These are phyloP conservation scores for Fusarium equiseti DNA, from an alignment of 2,329 filamentous ascomycete species.

Conservation along the genomic window DNA sequence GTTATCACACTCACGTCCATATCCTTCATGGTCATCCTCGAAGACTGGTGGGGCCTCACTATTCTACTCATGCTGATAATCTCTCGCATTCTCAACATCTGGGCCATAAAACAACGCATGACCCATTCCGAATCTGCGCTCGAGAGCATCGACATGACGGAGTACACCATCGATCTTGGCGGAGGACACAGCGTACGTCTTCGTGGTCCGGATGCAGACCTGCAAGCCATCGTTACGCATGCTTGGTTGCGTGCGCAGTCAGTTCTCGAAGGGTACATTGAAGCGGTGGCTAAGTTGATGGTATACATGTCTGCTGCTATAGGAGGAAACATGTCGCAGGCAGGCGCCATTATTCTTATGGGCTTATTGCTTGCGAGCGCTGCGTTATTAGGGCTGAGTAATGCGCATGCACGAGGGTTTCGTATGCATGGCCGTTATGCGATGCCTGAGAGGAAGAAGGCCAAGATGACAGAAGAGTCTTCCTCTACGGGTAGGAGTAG, in stretches of 20 bases:
- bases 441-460: conserved; percentile 37
- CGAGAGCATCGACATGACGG: conserved; percentile 45
- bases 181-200: conserved; percentile 65
- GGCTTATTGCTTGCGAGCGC: conserved; percentile 64
- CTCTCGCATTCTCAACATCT: conserved; percentile 67
- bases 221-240: conserved; percentile 70
- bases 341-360: conserved; percentile 64
- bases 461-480: background rate
- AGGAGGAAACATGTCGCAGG: conserved; percentile 66
- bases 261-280: conserved; percentile 62
- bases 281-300: conserved; percentile 66
- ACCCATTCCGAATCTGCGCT: conserved; percentile 5
- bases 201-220: conserved; percentile 65
- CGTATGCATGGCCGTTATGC: conserved; percentile 65
- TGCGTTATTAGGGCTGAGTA: conserved; percentile 66
- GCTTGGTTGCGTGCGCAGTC: conserved; percentile 67
- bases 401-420: conserved; percentile 61
- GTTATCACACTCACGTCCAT: conserved; percentile 60
- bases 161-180: conserved; percentile 66
- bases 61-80: conserved; percentile 63
- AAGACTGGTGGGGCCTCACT: conserved; percentile 65
- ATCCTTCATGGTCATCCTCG: conserved; percentile 59
- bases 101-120: conserved; percentile 66
- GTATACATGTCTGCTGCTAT: conserved; percentile 69
- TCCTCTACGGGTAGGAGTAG: conserved; percentile 2